phyloP scores from a whole-genome alignment of 805 yeast species.

The Nakazawaea anatomiae region DNA sequence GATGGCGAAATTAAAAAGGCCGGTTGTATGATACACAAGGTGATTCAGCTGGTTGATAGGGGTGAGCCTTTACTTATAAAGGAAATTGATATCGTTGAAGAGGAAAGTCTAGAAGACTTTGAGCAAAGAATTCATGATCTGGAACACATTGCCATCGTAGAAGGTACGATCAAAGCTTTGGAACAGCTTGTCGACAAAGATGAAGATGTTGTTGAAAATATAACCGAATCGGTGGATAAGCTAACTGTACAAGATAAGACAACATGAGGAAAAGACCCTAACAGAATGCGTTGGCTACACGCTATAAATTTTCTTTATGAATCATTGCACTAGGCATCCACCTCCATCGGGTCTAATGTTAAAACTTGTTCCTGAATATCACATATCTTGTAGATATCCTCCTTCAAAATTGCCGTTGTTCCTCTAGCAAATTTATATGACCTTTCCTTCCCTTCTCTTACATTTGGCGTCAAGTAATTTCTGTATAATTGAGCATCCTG shows the following conservation, averaged over 20 bases:
- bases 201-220: constrained; percentile 2
- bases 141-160: constrained; percentile 91
- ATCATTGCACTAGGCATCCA: constrained; percentile 27
- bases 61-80: constrained; percentile 87
- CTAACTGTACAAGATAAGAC: neutral
- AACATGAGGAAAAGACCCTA: neutral
- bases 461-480: constrained; percentile 88
- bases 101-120: constrained; percentile 74
- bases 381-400: constrained; percentile 57
- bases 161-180: constrained; percentile 71
- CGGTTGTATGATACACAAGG: constrained; percentile 96
- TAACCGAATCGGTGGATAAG: neutral
- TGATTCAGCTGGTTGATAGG: constrained; percentile 91
- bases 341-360: constrained; percentile 36
- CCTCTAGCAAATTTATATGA: constrained; percentile 87
- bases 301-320: neutral
- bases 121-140: constrained; percentile 75
- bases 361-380: constrained; percentile 63
- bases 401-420: constrained; percentile 81
- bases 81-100: constrained; percentile 64
- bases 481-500: constrained; percentile 81
- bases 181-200: constrained; percentile 19
- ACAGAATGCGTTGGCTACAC: no score
- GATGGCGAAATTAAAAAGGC: constrained; percentile 69
- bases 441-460: constrained; percentile 73